Evolutionary conservation across 2,329 filamentous ascomycete species (phyloP), one percentile per base, ranked within the genome.

Genomic region (Pyrenophora tritici-repentis): DNA sequence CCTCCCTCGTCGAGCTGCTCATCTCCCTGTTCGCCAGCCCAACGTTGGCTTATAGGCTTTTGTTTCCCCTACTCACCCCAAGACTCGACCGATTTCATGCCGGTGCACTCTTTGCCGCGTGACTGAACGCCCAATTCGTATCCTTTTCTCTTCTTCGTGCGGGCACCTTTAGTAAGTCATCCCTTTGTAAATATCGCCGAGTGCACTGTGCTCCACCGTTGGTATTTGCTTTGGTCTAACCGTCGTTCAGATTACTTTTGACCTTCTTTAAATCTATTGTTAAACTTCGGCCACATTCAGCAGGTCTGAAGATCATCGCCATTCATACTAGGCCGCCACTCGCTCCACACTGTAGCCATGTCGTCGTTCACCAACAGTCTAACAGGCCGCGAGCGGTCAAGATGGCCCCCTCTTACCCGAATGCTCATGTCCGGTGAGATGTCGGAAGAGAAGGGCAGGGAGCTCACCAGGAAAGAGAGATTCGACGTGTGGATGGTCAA

Each of bases 401-500:
- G 89, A 87, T 91, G 88, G 86, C 89, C 90, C 55, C 89, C 89
- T 13, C 81, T 94, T 47, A 90, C 88, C 54, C 84, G 89, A 59
- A 90, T 93, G 87, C 78, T 94, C 70, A 82, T 92, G 71, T 91
- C 89, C 48, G 89, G 89, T 42, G 88, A 91, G 77, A 88, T 92
- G 83, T 90, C 86, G 47, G 86, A 86, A 65, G 87, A 91, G 70
- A 83, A 79, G 66, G 86, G 88, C 61, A 86, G 85, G 69, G 82
- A 86, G 49, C 77, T 93, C 62, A 85, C 84, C 18, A 74, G 83
- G 56, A 82, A 83, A 67, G 88, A 93, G 72, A 88, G 83, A 70
- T 88, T 93, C 68, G 87, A 92, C 73, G 81, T 86, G 60, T 94
- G 90, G 90, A 92, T 94, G 89, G 87, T 93, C 55, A 93, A 93